Percentiles rank a stretch among this genome's conserved stretches.
Conservation (phyloP, 2,329 filamentous ascomycete genomes). For the Neopestalotiopsis clavispora region DNA sequence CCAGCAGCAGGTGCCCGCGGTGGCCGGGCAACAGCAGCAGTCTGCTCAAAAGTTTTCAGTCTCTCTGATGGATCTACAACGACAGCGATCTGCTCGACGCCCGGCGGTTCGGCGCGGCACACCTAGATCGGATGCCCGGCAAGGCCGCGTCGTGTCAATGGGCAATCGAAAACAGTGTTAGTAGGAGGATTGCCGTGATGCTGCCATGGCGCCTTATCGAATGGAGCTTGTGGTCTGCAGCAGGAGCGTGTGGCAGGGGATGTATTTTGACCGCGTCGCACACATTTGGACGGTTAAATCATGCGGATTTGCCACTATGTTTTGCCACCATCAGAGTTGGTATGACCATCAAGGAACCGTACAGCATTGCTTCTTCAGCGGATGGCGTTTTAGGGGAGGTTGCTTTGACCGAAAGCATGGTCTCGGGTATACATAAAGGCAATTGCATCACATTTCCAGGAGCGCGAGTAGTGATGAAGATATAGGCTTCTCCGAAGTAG, state of each 20-base stretch:
- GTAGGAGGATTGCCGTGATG: background rate
- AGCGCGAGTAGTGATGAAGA: background rate
- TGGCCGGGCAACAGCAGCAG: background rate
- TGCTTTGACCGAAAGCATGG: background rate
- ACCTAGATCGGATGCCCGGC: slow-evolving; percentile 1
- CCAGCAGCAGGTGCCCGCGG: background rate
- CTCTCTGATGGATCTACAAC: background rate
- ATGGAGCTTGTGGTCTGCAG: background rate
- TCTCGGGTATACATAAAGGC: background rate
- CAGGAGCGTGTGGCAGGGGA: background rate
- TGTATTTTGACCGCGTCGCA: background rate
- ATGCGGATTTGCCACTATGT: background rate
- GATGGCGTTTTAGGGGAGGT: background rate
- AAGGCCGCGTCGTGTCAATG: background rate
- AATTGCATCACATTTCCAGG: background rate
- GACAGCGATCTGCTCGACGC: background rate
- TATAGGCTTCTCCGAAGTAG: background rate
- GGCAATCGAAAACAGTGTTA: background rate
- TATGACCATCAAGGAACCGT: background rate
- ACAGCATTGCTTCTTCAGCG: slow-evolving; percentile 1
- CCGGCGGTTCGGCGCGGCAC: background rate
- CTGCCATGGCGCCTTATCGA: background rate
- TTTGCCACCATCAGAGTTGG: background rate
- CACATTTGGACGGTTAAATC: background rate
- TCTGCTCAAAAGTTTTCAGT: no score